Evolutionary conservation across 495 filamentous ascomycete genomes (phyloP).

Genomic region (Peziza echinospora): DNA sequence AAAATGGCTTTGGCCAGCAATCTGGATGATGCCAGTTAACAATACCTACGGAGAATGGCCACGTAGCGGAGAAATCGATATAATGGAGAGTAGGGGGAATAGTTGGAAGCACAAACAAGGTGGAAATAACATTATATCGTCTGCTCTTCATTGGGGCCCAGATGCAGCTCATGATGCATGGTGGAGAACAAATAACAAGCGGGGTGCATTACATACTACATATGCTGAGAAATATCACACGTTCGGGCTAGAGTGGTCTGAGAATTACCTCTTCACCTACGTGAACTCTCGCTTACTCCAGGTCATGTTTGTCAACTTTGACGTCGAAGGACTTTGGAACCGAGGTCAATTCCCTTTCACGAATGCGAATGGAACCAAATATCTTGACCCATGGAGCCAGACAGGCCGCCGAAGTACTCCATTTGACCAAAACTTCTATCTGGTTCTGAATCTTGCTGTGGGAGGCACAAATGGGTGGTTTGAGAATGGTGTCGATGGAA

Average conservation of each 20-base stretch:
- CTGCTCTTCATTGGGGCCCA: constrained; percentile 62
- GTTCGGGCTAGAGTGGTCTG: constrained; percentile 65
- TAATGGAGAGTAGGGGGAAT: constrained; percentile 60
- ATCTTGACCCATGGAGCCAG: constrained; percentile 44
- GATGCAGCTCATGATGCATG: constrained; percentile 39
- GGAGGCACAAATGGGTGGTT: constrained; percentile 77
- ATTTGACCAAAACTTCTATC: constrained; percentile 62
- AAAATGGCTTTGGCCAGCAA: constrained; percentile 81
- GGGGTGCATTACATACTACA: constrained; percentile 51
- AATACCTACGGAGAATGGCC: constrained; percentile 59
- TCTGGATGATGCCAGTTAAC: constrained; percentile 71
- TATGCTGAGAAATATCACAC: constrained; percentile 46
- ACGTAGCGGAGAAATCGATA: constrained; percentile 66
- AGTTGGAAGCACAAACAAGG: constrained; percentile 50
- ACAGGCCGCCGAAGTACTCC: constrained; percentile 43
- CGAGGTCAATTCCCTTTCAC: constrained; percentile 51
- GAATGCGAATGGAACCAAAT: constrained; percentile 44
- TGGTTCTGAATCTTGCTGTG: constrained; percentile 65
- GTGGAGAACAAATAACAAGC: constrained; percentile 61
- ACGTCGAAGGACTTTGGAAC: constrained; percentile 41
- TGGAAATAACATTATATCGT: constrained; percentile 65
- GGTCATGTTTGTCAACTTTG: constrained; percentile 59
- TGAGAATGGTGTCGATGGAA: constrained; percentile 41
- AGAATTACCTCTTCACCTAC: constrained; percentile 76
- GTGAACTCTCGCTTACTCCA: constrained; percentile 59